phyloP scores from a whole-genome alignment of 1,284 basidiomycete species.

The Exobasidium rhododendri region DNA sequence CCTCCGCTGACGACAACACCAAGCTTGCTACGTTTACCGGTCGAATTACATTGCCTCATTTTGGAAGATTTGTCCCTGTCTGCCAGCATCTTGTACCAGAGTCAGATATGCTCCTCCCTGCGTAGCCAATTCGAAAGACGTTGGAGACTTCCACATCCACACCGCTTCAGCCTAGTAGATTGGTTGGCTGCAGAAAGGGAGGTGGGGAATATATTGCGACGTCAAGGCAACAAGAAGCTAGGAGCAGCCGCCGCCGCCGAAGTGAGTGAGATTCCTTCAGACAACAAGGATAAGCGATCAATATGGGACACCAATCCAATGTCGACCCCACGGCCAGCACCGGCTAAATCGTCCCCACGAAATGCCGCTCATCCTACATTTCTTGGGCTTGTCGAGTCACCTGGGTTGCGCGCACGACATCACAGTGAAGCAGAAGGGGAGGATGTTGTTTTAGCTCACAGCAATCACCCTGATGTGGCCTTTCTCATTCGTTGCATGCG shows the following conservation, averaged over 20 bases:
- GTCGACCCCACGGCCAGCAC: conserved; percentile 6
- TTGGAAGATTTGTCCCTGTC: neutral
- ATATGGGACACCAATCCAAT: conserved; percentile 9
- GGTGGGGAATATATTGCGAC: neutral
- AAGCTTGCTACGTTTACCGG: conserved; percentile 1
- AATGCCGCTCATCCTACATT: neutral
- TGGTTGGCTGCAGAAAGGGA: neutral
- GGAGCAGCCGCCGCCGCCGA: neutral
- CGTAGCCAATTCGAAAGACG: neutral
- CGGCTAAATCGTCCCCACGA: neutral
- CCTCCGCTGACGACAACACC: neutral
- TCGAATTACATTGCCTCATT: conserved; percentile 1
- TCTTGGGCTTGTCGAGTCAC: neutral
- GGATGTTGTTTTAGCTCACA: neutral
- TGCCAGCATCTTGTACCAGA: neutral
- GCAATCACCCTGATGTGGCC: conserved; percentile 4
- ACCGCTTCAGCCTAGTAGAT: neutral
- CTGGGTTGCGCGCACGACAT: neutral
- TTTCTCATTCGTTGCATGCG: conserved; percentile 1
- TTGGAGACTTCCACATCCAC: neutral
- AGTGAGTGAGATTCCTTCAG: neutral
- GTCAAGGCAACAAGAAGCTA: neutral
- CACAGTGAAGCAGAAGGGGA: neutral
- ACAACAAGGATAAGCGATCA: neutral
- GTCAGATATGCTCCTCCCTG: neutral